A percentile compares a stretch with the other conserved stretches of the same genome.
These are phyloP conservation scores for Torulaspora indica DNA, from an alignment of 805 yeast species.

Conservation along the genomic window DNA sequence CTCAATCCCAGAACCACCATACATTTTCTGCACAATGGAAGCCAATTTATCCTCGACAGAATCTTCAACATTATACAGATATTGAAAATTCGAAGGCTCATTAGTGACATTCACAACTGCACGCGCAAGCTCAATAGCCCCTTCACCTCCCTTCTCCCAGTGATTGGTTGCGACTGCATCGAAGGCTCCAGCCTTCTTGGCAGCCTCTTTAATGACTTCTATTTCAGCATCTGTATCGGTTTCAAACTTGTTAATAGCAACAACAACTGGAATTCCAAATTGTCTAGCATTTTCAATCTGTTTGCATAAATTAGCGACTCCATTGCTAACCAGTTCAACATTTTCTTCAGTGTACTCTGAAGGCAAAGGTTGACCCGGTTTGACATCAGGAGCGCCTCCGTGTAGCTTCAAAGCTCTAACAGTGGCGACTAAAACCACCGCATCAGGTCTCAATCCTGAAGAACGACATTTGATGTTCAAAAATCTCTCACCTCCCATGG, in stretches of 20 bases:
- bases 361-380: conserved; percentile 87
- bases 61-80: conserved; percentile 65
- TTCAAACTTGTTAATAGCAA: conserved; percentile 85
- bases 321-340: conserved; percentile 67
- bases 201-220: conserved; percentile 70
- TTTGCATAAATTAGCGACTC: conserved; percentile 84
- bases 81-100: conserved; percentile 46
- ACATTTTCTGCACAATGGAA: conserved; percentile 80
- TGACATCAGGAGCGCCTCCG: conserved; percentile 96
- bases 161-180: conserved; percentile 89
- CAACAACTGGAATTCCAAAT: conserved; percentile 89
- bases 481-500: conserved; percentile 99
- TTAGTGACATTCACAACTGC: conserved; percentile 73
- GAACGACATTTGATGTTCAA: conserved; percentile 93
- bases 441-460: conserved; percentile 82
- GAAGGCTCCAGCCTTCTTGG: conserved; percentile 86
- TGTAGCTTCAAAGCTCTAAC: conserved; percentile 95
- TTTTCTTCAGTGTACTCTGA: conserved; percentile 75
- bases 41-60: conserved; percentile 76
- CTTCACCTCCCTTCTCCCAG: conserved; percentile 94
- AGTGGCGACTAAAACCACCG: conserved; percentile 91
- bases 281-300: conserved; percentile 81
- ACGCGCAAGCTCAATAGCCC: conserved; percentile 78
- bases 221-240: conserved; percentile 80
- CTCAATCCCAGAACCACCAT: conserved; percentile 85